Evolutionary conservation across 345 rosid genomes (phyloP).

Genomic region (Laguncularia racemosa): DNA sequence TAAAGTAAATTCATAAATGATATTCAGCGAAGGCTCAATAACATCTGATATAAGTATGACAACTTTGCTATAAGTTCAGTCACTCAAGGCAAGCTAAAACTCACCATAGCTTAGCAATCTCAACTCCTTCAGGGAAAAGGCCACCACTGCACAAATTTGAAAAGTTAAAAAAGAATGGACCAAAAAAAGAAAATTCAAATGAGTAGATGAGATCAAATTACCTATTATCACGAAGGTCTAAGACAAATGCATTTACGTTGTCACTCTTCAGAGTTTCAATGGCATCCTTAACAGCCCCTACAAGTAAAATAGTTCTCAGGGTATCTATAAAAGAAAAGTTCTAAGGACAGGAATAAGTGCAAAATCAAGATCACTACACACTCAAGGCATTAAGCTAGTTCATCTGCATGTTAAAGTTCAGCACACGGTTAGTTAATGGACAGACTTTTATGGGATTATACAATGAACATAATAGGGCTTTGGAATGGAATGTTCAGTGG

Average conservation of each 20-base stretch:
- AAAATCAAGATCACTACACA: too few species aligned
- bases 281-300: conserved; percentile 86
- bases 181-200: conserved; percentile 11
- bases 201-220: conserved; percentile 29
- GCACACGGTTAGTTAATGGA: too few species aligned
- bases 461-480: too few species aligned
- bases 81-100: conserved; percentile 8
- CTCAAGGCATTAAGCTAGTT: too few species aligned
- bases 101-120: conserved; percentile 92
- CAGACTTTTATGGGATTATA: too few species aligned
- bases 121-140: conserved; percentile 92
- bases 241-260: conserved; percentile 64
- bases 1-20: too few species aligned
- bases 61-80: not conserved
- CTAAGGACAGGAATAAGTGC: too few species aligned
- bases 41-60: not conserved
- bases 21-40: too few species aligned
- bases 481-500: too few species aligned
- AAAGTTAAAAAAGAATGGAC: conserved; percentile 22
- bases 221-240: conserved; percentile 99
- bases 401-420: too few species aligned
- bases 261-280: conserved; percentile 59
- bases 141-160: conserved; percentile 79
- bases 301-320: conserved; percentile 10
- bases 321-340: too few species aligned